phyloP scores from a whole-genome alignment of 257 asterid genomes.

The Catharanthus roseus region DNA sequence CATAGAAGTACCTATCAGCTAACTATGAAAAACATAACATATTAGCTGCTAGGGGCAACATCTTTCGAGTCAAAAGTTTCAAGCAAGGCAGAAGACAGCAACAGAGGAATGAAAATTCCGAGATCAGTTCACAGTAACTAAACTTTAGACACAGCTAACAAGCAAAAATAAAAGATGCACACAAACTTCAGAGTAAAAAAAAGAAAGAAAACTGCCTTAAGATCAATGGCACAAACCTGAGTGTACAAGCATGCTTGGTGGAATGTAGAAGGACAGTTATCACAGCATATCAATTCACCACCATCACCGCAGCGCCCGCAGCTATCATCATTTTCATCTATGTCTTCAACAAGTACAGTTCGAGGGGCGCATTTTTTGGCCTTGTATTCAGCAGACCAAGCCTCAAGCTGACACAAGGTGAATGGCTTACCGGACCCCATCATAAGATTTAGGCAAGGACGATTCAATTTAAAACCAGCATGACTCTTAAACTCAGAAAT shows the following conservation, averaged over 20 bases:
- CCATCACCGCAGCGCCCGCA: constrained; percentile 98
- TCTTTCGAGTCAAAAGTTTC: background rate
- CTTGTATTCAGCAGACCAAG: constrained; percentile 93
- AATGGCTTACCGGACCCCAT: constrained; percentile 82
- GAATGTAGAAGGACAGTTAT: constrained; percentile 97
- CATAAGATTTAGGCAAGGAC: constrained; percentile 69
- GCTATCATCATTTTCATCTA: constrained; percentile 93
- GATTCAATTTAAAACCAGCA: constrained; percentile 52
- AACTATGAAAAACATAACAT: background rate
- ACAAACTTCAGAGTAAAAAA: constrained; percentile 6
- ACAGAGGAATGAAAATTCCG: background rate
- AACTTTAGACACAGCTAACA: constrained; percentile 2
- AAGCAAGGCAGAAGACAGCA: background rate
- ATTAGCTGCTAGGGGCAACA: background rate
- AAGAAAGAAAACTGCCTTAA: constrained; percentile 8
- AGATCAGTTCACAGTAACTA: background rate
- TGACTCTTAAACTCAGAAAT: constrained; percentile 69
- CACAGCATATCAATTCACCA: constrained; percentile 94
- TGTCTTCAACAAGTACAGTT: constrained; percentile 48
- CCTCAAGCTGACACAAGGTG: constrained; percentile 85
- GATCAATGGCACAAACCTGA: constrained; percentile 50
- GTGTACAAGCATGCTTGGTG: constrained; percentile 85
- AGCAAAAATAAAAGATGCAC: background rate
- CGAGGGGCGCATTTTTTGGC: constrained; percentile 51
- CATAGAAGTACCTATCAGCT: background rate